phyloP scores from a whole-genome alignment of 495 filamentous ascomycete genomes.

The Neurospora hispaniola region DNA sequence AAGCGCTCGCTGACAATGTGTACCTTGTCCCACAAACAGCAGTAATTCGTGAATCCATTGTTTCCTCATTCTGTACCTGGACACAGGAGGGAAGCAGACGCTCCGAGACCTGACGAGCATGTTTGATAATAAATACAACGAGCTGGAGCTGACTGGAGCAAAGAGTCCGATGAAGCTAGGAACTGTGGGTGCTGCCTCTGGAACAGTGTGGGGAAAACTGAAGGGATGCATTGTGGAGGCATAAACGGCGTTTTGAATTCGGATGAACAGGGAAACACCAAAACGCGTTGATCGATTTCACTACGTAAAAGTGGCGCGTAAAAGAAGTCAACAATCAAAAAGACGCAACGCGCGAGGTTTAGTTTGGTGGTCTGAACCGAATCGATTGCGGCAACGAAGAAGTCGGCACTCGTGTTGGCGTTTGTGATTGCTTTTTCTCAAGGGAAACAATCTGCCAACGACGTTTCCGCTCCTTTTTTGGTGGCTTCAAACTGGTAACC shows the following conservation, averaged over 20 bases:
- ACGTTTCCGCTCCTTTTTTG: neutral
- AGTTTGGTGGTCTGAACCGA: neutral
- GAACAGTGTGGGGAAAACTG: neutral
- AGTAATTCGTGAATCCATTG: neutral
- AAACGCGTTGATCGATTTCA: neutral
- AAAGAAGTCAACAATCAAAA: neutral
- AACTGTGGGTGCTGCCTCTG: neutral
- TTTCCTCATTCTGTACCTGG: neutral
- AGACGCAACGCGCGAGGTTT: neutral
- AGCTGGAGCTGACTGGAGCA: neutral
- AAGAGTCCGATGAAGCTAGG: neutral
- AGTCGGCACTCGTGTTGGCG: neutral
- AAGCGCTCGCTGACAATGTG: neutral
- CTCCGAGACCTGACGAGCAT: neutral
- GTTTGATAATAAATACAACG: neutral
- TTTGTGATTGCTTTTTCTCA: neutral
- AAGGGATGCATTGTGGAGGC: neutral
- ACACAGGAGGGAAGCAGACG: neutral
- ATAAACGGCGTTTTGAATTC: neutral
- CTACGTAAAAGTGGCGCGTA: neutral
- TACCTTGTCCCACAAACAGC: neutral
- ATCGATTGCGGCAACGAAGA: neutral
- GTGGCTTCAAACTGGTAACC: neutral
- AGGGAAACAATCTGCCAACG: neutral
- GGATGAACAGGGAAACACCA: neutral